Percentiles rank a stretch among this genome's conserved stretches.
phyloP scores from a whole-genome alignment of 495 filamentous ascomycete species.

The Lophiotrema nucula region DNA sequence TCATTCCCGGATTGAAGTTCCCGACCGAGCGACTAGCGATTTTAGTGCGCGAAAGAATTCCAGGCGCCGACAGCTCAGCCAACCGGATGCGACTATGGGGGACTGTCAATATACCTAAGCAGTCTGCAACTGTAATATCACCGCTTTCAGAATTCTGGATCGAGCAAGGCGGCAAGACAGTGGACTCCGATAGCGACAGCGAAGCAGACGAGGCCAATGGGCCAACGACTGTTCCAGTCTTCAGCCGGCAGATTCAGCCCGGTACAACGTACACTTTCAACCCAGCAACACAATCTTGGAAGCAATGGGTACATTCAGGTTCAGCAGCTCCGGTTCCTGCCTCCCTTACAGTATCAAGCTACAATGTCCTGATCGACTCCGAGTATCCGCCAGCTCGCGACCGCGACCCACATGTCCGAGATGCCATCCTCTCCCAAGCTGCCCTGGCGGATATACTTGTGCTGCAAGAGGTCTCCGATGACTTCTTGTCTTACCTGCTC shows the following conservation, averaged over 20 bases:
- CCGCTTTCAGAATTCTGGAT: slow-evolving; percentile 17
- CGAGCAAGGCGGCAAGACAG: background rate
- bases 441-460: slow-evolving; percentile 50
- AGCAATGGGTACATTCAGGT: background rate
- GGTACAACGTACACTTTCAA: slow-evolving; percentile 19
- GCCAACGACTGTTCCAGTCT: background rate
- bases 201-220: slow-evolving; percentile 1
- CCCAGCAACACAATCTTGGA: background rate
- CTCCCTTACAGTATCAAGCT: slow-evolving; percentile 49
- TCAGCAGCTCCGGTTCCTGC: slow-evolving; percentile 14
- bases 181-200: background rate
- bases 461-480: slow-evolving; percentile 59
- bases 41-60: slow-evolving; percentile 44
- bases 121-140: background rate
- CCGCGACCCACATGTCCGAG: slow-evolving; percentile 51
- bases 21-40: slow-evolving; percentile 45
- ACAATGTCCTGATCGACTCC: slow-evolving; percentile 58
- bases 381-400: slow-evolving; percentile 47
- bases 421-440: slow-evolving; percentile 43
- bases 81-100: slow-evolving; percentile 23
- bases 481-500: slow-evolving; percentile 54
- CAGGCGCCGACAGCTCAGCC: background rate
- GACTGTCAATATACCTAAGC: slow-evolving; percentile 6
- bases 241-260: slow-evolving; percentile 2
- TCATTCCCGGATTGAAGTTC: slow-evolving; percentile 47